These are phyloP conservation scores for Elsinoe perseae DNA, from an alignment of 2,329 filamentous ascomycete species.

Conservation along the genomic window DNA sequence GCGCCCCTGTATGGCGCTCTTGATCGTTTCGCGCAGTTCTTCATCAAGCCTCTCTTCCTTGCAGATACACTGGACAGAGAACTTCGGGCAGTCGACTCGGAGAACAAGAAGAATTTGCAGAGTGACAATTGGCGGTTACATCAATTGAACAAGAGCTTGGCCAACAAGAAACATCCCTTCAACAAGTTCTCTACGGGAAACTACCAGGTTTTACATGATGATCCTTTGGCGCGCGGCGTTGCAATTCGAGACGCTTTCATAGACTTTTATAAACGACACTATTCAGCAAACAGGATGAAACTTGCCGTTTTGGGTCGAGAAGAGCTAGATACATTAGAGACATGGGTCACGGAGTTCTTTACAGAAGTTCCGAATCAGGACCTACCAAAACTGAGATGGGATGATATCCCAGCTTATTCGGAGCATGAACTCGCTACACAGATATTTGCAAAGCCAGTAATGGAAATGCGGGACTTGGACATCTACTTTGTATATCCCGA, in stretches of 20 bases:
- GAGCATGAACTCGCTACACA: conserved; percentile 58
- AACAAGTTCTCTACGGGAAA: conserved; percentile 90
- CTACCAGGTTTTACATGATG: conserved; percentile 73
- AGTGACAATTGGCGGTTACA: conserved; percentile 81
- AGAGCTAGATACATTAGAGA: conserved; percentile 69
- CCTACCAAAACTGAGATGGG: conserved; percentile 60
- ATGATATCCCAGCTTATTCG: conserved; percentile 52
- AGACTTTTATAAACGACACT: conserved; percentile 79
- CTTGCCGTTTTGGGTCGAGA: conserved; percentile 78
- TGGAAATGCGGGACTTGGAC: conserved; percentile 73
- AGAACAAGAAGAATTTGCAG: conserved; percentile 96
- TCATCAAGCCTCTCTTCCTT: conserved; percentile 79
- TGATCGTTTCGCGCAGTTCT: conserved; percentile 90
- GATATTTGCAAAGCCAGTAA: conserved; percentile 83
- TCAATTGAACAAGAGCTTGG: conserved; percentile 81
- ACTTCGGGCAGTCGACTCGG: conserved; percentile 81
- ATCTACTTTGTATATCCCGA: conserved; percentile 80
- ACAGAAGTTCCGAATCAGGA: conserved; percentile 74
- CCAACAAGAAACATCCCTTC: conserved; percentile 79
- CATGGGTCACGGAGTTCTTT: conserved; percentile 79
- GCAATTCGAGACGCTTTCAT: conserved; percentile 89
- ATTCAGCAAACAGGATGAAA: conserved; percentile 92
- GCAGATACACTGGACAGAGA: conserved; percentile 79
- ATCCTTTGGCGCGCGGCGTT: conserved; percentile 69
- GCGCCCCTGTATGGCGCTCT: conserved; percentile 73